Conservation (phyloP, 2,329 filamentous ascomycete genomes). For the Exophiala sp. region DNA sequence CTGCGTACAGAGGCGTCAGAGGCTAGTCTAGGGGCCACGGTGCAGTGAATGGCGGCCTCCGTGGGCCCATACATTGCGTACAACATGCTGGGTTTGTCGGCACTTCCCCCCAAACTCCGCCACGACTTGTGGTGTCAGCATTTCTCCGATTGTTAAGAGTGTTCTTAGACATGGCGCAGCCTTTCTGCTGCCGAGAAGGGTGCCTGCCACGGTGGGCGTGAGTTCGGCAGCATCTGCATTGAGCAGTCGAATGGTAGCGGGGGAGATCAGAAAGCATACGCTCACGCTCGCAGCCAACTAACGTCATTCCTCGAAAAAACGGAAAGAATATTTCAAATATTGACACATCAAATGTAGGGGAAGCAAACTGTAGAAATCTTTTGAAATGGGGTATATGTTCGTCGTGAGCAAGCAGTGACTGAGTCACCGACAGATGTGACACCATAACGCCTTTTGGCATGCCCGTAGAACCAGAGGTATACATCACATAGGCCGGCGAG, state of each 20-base stretch:
- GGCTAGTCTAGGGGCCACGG: constrained; percentile 60
- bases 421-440: constrained; percentile 71
- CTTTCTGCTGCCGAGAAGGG: constrained; percentile 61
- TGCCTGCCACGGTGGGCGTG: constrained; percentile 79
- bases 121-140: constrained; percentile 73
- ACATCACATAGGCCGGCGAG: constrained; percentile 74
- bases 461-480: constrained; percentile 86
- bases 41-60: constrained; percentile 87
- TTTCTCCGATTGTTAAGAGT: constrained; percentile 84
- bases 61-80: constrained; percentile 95
- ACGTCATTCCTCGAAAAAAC: constrained; percentile 63
- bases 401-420: constrained; percentile 76
- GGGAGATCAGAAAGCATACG: constrained; percentile 70
- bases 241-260: constrained; percentile 58
- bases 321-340: constrained; percentile 95
- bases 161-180: constrained; percentile 63
- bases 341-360: constrained; percentile 89
- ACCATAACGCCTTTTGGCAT: constrained; percentile 81
- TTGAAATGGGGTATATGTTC: constrained; percentile 67
- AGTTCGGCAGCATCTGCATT: constrained; percentile 78
- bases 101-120: constrained; percentile 67
- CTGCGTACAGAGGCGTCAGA: constrained; percentile 55
- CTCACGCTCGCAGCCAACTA: constrained; percentile 64
- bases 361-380: constrained; percentile 84
- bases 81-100: constrained; percentile 55